Evolutionary conservation across 495 filamentous ascomycete genomes (phyloP).

Genomic region (Evansstolkia leycettana): DNA sequence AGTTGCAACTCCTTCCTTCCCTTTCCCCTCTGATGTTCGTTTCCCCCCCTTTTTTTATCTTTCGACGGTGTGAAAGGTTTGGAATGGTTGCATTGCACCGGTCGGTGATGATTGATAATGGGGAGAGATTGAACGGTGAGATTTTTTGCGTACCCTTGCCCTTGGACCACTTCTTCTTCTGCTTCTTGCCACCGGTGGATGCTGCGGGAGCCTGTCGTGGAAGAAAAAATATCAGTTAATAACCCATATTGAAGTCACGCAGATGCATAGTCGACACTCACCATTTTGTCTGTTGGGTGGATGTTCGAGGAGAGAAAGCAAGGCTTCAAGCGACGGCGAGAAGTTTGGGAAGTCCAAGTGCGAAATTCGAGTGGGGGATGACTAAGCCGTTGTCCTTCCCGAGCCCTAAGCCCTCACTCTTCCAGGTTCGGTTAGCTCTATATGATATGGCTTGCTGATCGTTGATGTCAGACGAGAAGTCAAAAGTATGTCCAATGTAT

Average conservation of each 20-base stretch:
- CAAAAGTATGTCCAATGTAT: too few relatives aligned
- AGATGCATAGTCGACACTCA: slow-evolving; percentile 15
- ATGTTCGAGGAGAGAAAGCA: slow-evolving; percentile 31
- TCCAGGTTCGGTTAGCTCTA: slow-evolving; percentile 15
- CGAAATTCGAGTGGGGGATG: slow-evolving; percentile 39
- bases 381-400: slow-evolving; percentile 16
- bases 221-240: slow-evolving; percentile 5
- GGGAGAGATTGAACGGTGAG: slow-evolving; percentile 6
- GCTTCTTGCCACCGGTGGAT: slow-evolving; percentile 82
- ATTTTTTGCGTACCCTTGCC: slow-evolving; percentile 67
- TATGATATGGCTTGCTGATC: too few relatives aligned
- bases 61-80: background rate
- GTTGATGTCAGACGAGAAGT: too few relatives aligned
- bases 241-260: slow-evolving; percentile 7
- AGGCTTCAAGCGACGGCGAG: slow-evolving; percentile 12
- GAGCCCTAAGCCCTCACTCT: slow-evolving; percentile 33
- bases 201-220: slow-evolving; percentile 57
- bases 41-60: background rate
- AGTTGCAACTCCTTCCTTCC: too few relatives aligned
- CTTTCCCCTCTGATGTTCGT: too few relatives aligned
- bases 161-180: slow-evolving; percentile 99
- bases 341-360: slow-evolving; percentile 23
- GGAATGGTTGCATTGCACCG: background rate
- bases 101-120: background rate
- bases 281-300: slow-evolving; percentile 42